Conservation (phyloP, 2,329 filamentous ascomycete genomes). For the Penicillium sp. region DNA sequence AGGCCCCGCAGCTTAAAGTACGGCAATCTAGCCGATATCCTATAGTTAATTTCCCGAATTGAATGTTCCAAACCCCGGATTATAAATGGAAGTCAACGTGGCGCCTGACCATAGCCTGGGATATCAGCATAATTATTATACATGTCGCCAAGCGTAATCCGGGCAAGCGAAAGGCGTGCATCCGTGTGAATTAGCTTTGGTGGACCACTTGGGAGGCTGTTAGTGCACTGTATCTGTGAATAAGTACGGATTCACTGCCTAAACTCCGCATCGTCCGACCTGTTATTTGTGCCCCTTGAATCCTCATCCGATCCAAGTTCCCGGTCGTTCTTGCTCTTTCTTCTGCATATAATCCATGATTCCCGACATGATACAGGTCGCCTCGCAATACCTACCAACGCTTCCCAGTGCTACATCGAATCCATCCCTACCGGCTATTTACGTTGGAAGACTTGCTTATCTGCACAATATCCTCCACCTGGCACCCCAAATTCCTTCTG, state of each 20-base stretch:
- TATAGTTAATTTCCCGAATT: not conserved
- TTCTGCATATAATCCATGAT: no score
- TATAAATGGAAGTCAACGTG: not conserved
- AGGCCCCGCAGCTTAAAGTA: not conserved
- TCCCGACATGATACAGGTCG: no score
- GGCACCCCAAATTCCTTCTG: no score
- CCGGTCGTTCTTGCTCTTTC: no score
- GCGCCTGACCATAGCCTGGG: not conserved
- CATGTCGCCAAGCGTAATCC: not conserved
- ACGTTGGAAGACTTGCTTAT: no score
- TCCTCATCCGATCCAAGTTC: no score
- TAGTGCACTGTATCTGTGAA: not conserved
- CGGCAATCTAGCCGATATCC: not conserved
- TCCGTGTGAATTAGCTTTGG: not conserved
- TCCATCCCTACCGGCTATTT: no score
- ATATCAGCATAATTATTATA: not conserved
- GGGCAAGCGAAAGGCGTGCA: not conserved
- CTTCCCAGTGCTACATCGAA: no score
- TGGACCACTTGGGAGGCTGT: no score
- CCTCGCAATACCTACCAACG: no score
- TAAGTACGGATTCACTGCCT: not conserved
- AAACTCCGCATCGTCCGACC: not conserved
- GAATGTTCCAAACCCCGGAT: not conserved
- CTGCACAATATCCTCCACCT: no score
- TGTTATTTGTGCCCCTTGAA: no score